phyloP scores from a whole-genome alignment of 371 early-diverging fungal species.

The Coemansia sp. region DNA sequence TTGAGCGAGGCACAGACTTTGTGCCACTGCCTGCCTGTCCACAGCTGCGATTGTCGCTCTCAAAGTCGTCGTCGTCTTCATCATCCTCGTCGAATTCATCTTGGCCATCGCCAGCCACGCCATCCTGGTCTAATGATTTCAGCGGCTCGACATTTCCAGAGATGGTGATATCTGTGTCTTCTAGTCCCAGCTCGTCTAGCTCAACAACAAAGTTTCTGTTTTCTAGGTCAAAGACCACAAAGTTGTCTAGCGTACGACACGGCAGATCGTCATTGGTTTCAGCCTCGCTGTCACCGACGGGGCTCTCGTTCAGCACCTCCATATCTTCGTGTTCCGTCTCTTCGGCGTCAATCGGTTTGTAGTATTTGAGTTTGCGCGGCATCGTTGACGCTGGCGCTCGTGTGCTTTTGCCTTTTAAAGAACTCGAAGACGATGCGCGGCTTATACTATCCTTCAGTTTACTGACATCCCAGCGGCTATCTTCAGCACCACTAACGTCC shows the following conservation, averaged over 20 bases:
- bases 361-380: constrained; percentile 10
- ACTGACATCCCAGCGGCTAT: constrained; percentile 15
- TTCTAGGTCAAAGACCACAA: constrained; percentile 52
- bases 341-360: constrained; percentile 32
- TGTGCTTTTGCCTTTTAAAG: neutral
- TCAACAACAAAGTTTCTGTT: constrained; percentile 38
- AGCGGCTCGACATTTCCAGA: constrained; percentile 53
- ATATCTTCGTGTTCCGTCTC: constrained; percentile 48
- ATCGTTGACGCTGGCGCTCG: neutral
- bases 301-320: constrained; percentile 55
- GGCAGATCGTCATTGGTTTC: constrained; percentile 37
- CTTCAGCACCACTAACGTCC: constrained; percentile 5
- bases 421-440: neutral
- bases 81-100: constrained; percentile 34
- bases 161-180: constrained; percentile 45
- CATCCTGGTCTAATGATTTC: constrained; percentile 39
- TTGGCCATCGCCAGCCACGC: constrained; percentile 31
- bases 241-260: constrained; percentile 53
- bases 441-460: neutral
- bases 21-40: neutral
- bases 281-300: constrained; percentile 33
- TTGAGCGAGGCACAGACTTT: neutral
- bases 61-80: neutral
- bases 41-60: neutral
- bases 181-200: constrained; percentile 50